A percentile compares a stretch with the other conserved stretches of the same genome.
phyloP scores from a whole-genome alignment of 225 moss, liverwort and hornwort genomes.

The Climacium dendroides region DNA sequence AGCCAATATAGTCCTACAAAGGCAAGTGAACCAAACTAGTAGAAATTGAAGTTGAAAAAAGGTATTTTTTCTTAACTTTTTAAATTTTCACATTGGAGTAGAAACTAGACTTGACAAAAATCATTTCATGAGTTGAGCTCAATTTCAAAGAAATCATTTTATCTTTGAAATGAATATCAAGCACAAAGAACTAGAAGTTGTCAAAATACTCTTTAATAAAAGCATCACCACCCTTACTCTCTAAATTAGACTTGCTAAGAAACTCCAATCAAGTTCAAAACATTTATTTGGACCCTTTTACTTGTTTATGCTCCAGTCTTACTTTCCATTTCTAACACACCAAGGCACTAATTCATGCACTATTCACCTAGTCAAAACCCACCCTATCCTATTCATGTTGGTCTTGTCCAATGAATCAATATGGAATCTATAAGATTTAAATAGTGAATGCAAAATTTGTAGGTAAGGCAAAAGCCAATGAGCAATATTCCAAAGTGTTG shows the following conservation, averaged over 20 bases:
- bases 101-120: neutral
- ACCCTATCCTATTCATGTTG: neutral
- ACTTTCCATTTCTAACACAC: rapidly evolving
- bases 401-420: neutral
- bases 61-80: neutral
- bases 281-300: neutral
- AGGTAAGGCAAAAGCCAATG: neutral
- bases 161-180: neutral
- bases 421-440: neutral
- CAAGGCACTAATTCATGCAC: neutral
- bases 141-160: neutral
- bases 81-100: neutral
- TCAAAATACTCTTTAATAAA: neutral
- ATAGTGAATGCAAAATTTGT: neutral
- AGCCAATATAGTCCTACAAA: neutral
- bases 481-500: neutral
- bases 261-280: rapidly evolving
- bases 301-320: neutral
- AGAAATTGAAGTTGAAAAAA: neutral
- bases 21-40: rapidly evolving
- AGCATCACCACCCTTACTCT: neutral
- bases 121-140: neutral
- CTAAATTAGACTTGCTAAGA: no score
- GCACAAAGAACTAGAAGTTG: neutral
- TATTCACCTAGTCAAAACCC: neutral